Evolutionary conservation across 345 rosid species (phyloP).

Genomic region (Carallia brachiata): DNA sequence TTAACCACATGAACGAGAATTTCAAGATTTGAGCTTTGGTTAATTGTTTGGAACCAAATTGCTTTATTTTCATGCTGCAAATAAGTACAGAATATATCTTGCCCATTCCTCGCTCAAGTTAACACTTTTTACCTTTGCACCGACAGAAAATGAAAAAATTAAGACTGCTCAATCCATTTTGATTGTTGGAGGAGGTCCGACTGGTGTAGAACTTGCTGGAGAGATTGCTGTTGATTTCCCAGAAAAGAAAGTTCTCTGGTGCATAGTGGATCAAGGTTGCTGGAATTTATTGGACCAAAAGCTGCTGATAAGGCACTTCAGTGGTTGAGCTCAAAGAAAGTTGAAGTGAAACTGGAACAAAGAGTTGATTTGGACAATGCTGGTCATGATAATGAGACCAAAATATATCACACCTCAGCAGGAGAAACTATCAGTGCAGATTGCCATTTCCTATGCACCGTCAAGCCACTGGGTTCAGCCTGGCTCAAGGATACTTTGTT

Average conservation of each 20-base stretch:
- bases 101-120: slow-evolving; percentile 1
- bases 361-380: slow-evolving; percentile 52
- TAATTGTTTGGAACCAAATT: neutral
- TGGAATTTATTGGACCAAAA: slow-evolving; percentile 72
- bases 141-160: slow-evolving; percentile 71
- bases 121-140: slow-evolving; percentile 7
- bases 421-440: slow-evolving; percentile 71
- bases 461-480: slow-evolving; percentile 56
- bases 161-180: slow-evolving; percentile 63
- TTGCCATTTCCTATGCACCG: slow-evolving; percentile 70
- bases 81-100: neutral
- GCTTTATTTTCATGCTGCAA: neutral
- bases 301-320: slow-evolving; percentile 60
- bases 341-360: slow-evolving; percentile 68
- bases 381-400: slow-evolving; percentile 36
- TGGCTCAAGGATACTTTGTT: slow-evolving; percentile 65
- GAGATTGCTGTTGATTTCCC: slow-evolving; percentile 85
- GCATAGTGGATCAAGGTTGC: slow-evolving; percentile 72
- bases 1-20: neutral
- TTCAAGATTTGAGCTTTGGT: neutral
- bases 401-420: slow-evolving; percentile 45
- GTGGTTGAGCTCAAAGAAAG: slow-evolving; percentile 71
- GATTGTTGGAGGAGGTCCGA: slow-evolving; percentile 91
- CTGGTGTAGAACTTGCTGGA: slow-evolving; percentile 92
- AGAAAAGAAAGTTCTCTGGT: slow-evolving; percentile 71